phyloP scores from a whole-genome alignment of 1,139 yeast species.

The Nadsonia commutata region DNA sequence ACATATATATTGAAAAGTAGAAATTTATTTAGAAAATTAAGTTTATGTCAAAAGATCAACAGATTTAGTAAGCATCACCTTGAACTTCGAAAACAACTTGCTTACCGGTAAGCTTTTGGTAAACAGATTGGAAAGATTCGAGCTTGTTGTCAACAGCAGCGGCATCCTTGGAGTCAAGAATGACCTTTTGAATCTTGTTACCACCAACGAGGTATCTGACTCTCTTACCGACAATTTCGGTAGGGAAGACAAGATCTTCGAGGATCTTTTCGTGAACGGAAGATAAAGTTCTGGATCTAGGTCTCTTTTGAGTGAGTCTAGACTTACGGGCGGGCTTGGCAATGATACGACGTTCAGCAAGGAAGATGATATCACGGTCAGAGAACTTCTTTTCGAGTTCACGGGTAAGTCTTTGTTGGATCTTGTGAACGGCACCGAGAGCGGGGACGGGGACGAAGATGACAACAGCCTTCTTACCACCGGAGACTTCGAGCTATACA shows the following conservation, averaged over 20 bases:
- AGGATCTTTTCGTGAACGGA: conserved; percentile 98
- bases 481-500: conserved; percentile 69
- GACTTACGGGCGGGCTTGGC: conserved; percentile 82
- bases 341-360: conserved; percentile 99
- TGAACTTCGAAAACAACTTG: conserved; percentile 94
- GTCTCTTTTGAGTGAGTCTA: conserved; percentile 95
- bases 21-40: background rate
- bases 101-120: conserved; percentile 98
- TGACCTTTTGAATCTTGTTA: conserved; percentile 94
- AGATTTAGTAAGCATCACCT: conserved; percentile 48
- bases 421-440: conserved; percentile 88
- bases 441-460: conserved; percentile 97
- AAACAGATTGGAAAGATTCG: conserved; percentile 98
- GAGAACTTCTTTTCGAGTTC: conserved; percentile 99
- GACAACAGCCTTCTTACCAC: conserved; percentile 98
- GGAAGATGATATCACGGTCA: conserved; percentile 98
- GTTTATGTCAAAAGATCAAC: conserved; percentile 1
- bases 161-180: conserved; percentile 96
- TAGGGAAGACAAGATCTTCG: conserved; percentile 99
- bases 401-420: conserved; percentile 85
- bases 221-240: conserved; percentile 98
- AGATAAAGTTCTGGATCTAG: conserved; percentile 98
- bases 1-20: background rate
- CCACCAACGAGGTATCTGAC: conserved; percentile 99
- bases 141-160: conserved; percentile 96